These are phyloP conservation scores for Hanseniaspora osmophila DNA, from an alignment of 805 yeast species.

Conservation along the genomic window DNA sequence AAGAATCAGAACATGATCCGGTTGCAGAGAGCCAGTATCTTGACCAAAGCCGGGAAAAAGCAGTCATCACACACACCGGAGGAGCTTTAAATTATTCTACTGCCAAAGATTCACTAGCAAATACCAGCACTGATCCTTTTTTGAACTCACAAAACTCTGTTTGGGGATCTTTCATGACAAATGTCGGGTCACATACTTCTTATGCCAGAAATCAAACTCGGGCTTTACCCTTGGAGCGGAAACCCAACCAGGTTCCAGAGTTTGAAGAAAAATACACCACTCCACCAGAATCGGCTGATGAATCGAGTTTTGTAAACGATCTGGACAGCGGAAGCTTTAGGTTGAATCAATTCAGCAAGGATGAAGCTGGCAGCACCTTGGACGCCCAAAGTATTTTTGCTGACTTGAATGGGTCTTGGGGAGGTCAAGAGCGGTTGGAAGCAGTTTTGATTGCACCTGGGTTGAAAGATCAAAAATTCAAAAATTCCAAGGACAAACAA, in stretches of 20 bases:
- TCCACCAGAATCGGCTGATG: no score
- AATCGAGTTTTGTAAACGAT: no score
- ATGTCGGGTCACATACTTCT: slow-evolving; percentile 18
- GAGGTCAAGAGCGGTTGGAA: slow-evolving; percentile 52
- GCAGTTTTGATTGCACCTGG: slow-evolving; percentile 29
- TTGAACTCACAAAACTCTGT: slow-evolving; percentile 27
- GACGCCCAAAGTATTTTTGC: slow-evolving; percentile 8
- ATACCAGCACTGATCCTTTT: slow-evolving; percentile 19
- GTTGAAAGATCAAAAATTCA: slow-evolving; percentile 15
- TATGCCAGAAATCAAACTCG: slow-evolving; percentile 6
- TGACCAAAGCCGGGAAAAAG: no score
- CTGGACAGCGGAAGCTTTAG: no score
- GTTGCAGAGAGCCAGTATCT: no score
- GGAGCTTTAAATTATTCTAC: no score
- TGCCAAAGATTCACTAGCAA: no score
- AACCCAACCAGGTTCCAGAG: neutral
- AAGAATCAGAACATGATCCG: no score
- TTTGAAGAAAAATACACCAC: no score
- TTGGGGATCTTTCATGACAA: slow-evolving; percentile 38
- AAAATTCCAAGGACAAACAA: slow-evolving; percentile 16
- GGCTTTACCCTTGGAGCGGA: neutral
- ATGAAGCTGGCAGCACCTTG: no score
- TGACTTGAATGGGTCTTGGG: slow-evolving; percentile 46
- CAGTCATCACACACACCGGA: no score
- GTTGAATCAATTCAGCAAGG: no score